Base-by-base conservation (phyloP, 345 rosid species). In the Anacardium occidentale region DNA sequence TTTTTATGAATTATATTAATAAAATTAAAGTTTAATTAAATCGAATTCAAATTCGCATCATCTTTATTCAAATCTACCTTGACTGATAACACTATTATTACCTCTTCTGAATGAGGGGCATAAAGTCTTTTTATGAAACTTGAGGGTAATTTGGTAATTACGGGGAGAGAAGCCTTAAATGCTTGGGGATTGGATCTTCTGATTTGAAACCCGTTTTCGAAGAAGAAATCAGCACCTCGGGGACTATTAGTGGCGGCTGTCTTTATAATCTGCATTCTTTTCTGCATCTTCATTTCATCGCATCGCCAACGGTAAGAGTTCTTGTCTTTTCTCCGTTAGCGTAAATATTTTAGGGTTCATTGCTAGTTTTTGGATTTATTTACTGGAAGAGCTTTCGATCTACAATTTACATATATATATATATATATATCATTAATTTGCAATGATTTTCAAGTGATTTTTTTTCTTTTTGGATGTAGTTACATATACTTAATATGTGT, bases 211-310 rank as follows among this genome's bases (percentile, higher is more conserved):
- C 55, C 20, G 34, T 8, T 12, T 24, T 17, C 5, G 7, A 15
- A 18, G 45, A 48, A 48, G 22, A 64, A 65, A 65, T 65, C 69
- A 64, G 68, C 21, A 60, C 17, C 34, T 34, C 63, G 17, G 47
- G 18, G 45, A 32, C 44, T 2, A 25, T 13, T 47, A 9, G 24
- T 26, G 69, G 56, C 69, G 69, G 69, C 69, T 25, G 8, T 48
- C 22, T 47, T 65, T 26, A 26, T 50, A 2, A 17, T 12, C 57
- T 22, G 34, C 55, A 21, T 48, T 25, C 21, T 12, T 21, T 14
- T 64, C 54, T 37, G n/a, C 26, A 8, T 37, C 48, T 5, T 60
- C 42, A 7, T 37, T 37, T 37, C 42, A 37, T 37, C 42, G 5
- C 42, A 37, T 37, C 42, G 12, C 4, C 68, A 13, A 17, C 37